Evolutionary conservation across 129 eudicot genomes (phyloP).

Genomic region (Lonicera japonica): DNA sequence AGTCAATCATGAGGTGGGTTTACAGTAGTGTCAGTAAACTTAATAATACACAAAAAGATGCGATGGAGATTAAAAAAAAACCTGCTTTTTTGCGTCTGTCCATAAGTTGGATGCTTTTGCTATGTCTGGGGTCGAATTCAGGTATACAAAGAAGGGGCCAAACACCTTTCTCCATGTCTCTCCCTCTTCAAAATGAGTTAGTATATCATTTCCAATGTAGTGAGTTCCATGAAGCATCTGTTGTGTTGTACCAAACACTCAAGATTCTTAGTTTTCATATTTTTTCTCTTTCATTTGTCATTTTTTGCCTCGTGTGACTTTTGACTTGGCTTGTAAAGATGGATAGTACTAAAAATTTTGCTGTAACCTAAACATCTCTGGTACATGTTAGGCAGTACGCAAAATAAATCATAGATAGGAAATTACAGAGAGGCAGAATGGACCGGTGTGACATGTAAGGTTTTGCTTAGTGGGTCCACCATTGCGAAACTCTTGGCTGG

Average conservation of each 20-base stretch:
- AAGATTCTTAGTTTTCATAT: not conserved
- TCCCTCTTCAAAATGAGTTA: constrained; percentile 34
- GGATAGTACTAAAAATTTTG: too few relatives aligned
- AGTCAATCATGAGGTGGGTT: not conserved
- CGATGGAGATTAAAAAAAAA: not conserved
- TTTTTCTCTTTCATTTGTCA: too few relatives aligned
- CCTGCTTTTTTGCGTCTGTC: constrained; percentile 54
- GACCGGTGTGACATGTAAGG: constrained; percentile 72
- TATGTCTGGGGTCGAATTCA: constrained; percentile 29
- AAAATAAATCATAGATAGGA: not conserved
- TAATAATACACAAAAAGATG: not conserved
- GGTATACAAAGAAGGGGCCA: constrained; percentile 43
- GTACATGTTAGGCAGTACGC: too few relatives aligned
- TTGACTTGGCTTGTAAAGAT: too few relatives aligned
- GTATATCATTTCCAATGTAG: constrained; percentile 39
- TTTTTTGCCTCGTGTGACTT: too few relatives aligned
- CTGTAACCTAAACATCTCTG: too few relatives aligned
- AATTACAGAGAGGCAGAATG: constrained; percentile 59
- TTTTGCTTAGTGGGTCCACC: constrained; percentile 68
- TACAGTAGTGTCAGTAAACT: not conserved
- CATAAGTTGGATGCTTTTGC: constrained; percentile 33
- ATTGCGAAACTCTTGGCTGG: constrained; percentile 46
- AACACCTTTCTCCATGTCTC: constrained; percentile 53
- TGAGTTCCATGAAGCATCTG: constrained; percentile 51
- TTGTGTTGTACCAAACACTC: constrained; percentile 5